Evolutionary conservation across 768 basidiomycete genomes (phyloP).

Genomic region (Phallus indusiatus): DNA sequence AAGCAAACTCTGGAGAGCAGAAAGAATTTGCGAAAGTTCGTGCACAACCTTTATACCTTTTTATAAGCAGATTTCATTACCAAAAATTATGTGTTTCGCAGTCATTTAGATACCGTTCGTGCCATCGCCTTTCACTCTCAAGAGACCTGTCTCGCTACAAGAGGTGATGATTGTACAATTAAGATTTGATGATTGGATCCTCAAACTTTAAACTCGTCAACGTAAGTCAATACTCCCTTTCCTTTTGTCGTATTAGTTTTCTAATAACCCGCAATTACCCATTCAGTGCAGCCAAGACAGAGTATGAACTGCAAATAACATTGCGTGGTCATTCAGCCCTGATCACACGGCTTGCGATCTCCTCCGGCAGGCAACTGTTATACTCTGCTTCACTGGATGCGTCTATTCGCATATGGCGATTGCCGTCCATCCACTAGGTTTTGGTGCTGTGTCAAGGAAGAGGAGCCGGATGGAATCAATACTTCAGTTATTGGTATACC

Average conservation of each 20-base stretch:
- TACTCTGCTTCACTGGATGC: constrained; percentile 93
- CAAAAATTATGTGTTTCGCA: constrained; percentile 22
- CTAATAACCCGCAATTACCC: constrained; percentile 10
- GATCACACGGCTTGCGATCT: constrained; percentile 77
- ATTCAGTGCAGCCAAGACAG: constrained; percentile 58
- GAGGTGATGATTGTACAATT: constrained; percentile 90
- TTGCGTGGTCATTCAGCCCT: constrained; percentile 88
- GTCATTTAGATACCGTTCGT: constrained; percentile 90
- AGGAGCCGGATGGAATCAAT: constrained; percentile 32
- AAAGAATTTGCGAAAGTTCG: constrained; percentile 86
- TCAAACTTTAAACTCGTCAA: constrained; percentile 59
- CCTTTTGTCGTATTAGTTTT: constrained; percentile 9
- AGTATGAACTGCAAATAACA: constrained; percentile 89
- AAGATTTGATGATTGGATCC: constrained; percentile 94
- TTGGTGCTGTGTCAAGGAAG: constrained; percentile 72
- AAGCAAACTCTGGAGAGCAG: constrained; percentile 74
- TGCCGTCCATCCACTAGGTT: constrained; percentile 68
- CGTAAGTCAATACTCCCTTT: constrained; percentile 41
- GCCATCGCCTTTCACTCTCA: constrained; percentile 84
- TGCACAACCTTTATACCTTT: constrained; percentile 11
- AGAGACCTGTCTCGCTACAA: constrained; percentile 81
- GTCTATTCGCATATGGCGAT: constrained; percentile 84
- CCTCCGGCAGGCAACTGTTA: constrained; percentile 64
- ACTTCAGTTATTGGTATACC: background rate
- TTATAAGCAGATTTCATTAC: background rate